These are phyloP conservation scores for Alternaria viburni DNA, from an alignment of 2,329 filamentous ascomycete genomes.

Conservation along the genomic window DNA sequence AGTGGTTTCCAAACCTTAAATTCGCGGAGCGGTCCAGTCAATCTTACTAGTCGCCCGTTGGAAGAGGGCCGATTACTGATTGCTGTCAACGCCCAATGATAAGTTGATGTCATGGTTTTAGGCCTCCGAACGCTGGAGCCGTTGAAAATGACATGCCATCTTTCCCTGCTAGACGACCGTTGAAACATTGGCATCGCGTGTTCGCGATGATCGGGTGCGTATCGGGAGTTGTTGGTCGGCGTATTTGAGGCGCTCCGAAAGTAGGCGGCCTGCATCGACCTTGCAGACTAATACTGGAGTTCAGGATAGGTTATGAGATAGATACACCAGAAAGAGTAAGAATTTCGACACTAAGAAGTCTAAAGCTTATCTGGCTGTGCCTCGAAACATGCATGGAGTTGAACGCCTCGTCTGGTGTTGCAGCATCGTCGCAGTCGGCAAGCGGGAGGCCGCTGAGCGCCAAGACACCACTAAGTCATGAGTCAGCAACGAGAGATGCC, in stretches of 20 bases:
- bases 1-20: not conserved
- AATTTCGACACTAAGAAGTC: not conserved
- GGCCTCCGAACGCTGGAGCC: not conserved
- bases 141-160: not conserved
- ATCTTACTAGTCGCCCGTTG: conserved; percentile 1
- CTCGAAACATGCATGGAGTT: not conserved
- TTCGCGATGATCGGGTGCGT: not conserved
- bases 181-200: not conserved
- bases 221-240: not conserved
- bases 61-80: conserved; percentile 4
- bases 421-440: not conserved
- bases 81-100: not conserved
- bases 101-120: not conserved
- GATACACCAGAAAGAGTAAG: not conserved
- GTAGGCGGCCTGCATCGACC: conserved; percentile 1
- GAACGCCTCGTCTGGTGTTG: not conserved
- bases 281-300: not conserved
- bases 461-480: not conserved
- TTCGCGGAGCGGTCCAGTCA: not conserved
- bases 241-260: not conserved
- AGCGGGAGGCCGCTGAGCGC: conserved; percentile 4
- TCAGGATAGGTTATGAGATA: not conserved
- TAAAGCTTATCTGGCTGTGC: not conserved
- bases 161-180: not conserved
- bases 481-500: conserved; percentile 10